Evolutionary conservation across 305 asterid genomes (phyloP), one percentile per base, ranked within the genome.

Genomic region (Fraxinus floribunda): DNA sequence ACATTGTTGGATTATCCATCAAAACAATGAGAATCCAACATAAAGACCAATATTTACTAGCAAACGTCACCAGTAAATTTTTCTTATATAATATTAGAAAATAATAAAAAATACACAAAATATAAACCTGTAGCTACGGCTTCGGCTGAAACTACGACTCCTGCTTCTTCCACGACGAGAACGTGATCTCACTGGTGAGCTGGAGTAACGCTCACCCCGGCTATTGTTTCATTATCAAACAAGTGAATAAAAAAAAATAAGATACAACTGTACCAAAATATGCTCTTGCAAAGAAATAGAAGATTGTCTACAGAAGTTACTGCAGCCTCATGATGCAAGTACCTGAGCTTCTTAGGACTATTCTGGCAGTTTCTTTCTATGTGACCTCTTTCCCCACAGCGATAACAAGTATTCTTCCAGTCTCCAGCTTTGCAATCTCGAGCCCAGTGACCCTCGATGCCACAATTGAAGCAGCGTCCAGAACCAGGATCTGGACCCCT

Each of bases 361-460:
- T 90, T 88, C 76, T 86, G 90, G 75, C 97, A 93, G 83, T 88
- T 88, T 83, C 90, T 88, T 83, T 91, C 97, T 46, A 91, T 87
- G 81, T 92, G 97, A 35, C 97, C 97, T 52, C 93, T 89, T 30
- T 92, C 93, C n/a, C 97, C 97, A 84, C 95, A 91, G 34, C 94
- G 94, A 62, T 93, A 93, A 79, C 97, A 93, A 86, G 90, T 90
- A 79, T 93, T 93, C 85, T 91, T 93, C 95, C 95, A 93, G 83
- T 93, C 94, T 20, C 97, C 97, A 75, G 93, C 91, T 82, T 90
- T 91, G 85, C 97, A 93, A 89, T 93, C 97, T 52, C 93, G 88
- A 77, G 97, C 95, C 97, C 97, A 92, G 32, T 92, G 97, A 35
- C 97, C 97, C 57, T 92, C 97, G 78, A 91, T 39, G 46, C 97